These are phyloP conservation scores for Colletotrichum sp. DNA, from an alignment of 2,329 filamentous ascomycete species.

Conservation along the genomic window DNA sequence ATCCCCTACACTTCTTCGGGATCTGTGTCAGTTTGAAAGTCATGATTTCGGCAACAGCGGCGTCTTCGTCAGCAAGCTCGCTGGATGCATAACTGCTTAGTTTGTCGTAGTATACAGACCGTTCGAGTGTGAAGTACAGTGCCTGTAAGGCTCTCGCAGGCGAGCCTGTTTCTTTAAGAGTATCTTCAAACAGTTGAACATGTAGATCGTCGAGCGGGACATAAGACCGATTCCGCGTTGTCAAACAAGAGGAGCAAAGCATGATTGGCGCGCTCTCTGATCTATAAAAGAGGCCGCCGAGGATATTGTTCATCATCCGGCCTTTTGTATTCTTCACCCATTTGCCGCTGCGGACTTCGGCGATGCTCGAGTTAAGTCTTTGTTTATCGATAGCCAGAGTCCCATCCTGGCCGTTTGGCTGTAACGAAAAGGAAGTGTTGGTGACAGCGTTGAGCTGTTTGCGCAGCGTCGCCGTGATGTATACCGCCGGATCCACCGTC, in stretches of 20 bases:
- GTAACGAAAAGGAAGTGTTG: background rate
- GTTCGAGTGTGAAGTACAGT: background rate
- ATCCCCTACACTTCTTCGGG: background rate
- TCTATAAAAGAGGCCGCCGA: background rate
- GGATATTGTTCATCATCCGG: background rate
- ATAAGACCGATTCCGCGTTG: background rate
- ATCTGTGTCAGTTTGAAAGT: background rate
- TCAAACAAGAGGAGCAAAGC: background rate
- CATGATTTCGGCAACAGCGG: background rate
- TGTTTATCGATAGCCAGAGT: background rate
- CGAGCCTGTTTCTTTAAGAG: background rate
- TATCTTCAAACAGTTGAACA: background rate
- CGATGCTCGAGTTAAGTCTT: background rate
- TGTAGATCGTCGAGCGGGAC: background rate
- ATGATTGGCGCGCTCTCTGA: background rate
- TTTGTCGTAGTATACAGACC: background rate
- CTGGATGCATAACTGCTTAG: background rate
- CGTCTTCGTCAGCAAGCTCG: background rate
- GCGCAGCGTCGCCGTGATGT: background rate
- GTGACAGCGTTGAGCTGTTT: background rate
- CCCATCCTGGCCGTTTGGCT: background rate
- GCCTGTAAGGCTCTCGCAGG: background rate
- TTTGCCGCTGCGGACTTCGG: background rate
- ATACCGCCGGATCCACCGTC: background rate
- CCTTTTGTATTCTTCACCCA: background rate